Base-by-base conservation (phyloP, 306 rosid genomes). In the Lathyrus oleraceus region DNA sequence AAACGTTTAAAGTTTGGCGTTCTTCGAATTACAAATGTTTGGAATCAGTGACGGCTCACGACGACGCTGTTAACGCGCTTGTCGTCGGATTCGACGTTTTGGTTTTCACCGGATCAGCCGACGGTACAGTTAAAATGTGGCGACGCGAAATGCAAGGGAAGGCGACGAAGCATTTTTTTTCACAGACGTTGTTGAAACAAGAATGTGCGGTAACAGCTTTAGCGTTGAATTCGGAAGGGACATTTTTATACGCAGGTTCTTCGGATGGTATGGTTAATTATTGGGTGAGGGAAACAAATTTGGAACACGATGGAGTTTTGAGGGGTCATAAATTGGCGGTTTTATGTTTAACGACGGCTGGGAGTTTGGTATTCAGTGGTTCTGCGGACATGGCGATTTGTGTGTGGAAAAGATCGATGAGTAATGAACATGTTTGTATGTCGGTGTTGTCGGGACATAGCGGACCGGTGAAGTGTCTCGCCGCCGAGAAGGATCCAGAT, bases 381-480 rank as follows among this genome's bases (percentile, higher is more conserved):
- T 94, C 99, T 0, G 96, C 99, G 1, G 99, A 91, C 58, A 89
- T 83, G 96, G 81, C 80, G 14, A 89, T 94, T 20, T 86, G 95
- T 25, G 95, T 94, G 51, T 94, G 99, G 97, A 85, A 77, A 64
- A 77, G 88, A 14, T n/a, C 66, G 6, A 14, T 62, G 28, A 82
- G 15, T 1, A 70, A 76, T 1, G 86, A 88, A 1, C 99, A 94
- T 35, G 12, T 21, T 6, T 86, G 86, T 15, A 25, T 84, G 36
- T 67, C 81, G 4, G 53, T 83, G 6, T 32, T 91, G 69, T 79
- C 84, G 0, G 93, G 97, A 0, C 97, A 94, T 19, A 83, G 85
- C 0, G 99, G 99, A 1, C 99, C 99, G 0, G 96, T 94, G 1
- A 94, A 94, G 79, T 94, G 99, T n/a, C 80, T 94, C 39, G 95